Evolutionary conservation across 2,329 filamentous ascomycete species (phyloP).

Genomic region (Xylaria sp.): DNA sequence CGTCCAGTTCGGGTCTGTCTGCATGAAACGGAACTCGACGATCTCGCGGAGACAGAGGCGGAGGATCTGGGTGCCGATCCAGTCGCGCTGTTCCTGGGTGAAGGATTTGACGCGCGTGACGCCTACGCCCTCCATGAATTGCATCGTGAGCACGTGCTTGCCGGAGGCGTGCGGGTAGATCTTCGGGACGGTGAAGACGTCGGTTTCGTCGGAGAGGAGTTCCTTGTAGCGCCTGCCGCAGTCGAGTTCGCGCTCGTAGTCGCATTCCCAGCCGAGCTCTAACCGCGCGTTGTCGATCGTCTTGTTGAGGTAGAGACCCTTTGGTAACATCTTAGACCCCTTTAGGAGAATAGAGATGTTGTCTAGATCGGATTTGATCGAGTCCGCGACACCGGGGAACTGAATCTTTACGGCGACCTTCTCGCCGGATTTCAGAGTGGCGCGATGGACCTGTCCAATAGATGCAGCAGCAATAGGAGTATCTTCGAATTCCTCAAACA

Average conservation of each 20-base stretch:
- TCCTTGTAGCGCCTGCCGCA: slow-evolving; percentile 71
- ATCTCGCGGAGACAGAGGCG: slow-evolving; percentile 90
- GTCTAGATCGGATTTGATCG: slow-evolving; percentile 92
- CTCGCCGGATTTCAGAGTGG: slow-evolving; percentile 67
- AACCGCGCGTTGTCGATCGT: slow-evolving; percentile 92
- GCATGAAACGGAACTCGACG: slow-evolving; percentile 94
- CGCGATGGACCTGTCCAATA: slow-evolving; percentile 92
- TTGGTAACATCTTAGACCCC: slow-evolving; percentile 82
- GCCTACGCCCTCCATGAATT: slow-evolving; percentile 78
- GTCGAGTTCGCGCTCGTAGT: slow-evolving; percentile 83
- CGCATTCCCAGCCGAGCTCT: slow-evolving; percentile 94
- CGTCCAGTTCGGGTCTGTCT: slow-evolving; percentile 99
- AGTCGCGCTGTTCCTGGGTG: slow-evolving; percentile 79
- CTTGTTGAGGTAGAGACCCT: slow-evolving; percentile 89
- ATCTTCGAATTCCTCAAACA: slow-evolving; percentile 83
- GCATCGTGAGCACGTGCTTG: slow-evolving; percentile 84
- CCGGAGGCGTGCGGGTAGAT: slow-evolving; percentile 76
- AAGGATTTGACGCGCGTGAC: slow-evolving; percentile 74
- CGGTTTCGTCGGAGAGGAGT: slow-evolving; percentile 68
- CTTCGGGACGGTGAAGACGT: slow-evolving; percentile 72
- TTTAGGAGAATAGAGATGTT: slow-evolving; percentile 88
- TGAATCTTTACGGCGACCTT: slow-evolving; percentile 93
- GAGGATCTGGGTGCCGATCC: slow-evolving; percentile 92
- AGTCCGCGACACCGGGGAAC: slow-evolving; percentile 91
- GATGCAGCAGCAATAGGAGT: slow-evolving; percentile 91